Base-by-base conservation (phyloP, 1,284 basidiomycete species). In the Hymenochaete sp. region DNA sequence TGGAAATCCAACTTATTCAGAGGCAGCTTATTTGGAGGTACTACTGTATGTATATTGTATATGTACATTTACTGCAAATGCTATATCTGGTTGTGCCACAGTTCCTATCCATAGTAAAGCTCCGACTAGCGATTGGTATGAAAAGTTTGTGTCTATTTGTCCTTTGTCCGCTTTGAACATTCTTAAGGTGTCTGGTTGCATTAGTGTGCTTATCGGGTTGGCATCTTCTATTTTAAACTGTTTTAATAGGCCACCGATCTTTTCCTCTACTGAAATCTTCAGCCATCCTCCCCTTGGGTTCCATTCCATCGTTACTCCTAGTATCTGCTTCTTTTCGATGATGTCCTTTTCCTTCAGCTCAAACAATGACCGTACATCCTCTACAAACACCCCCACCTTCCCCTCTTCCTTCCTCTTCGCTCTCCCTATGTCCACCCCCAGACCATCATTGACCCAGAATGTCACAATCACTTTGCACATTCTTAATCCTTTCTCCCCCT, bases 21-120 rank as follows among this genome's bases (percentile, higher is more conserved):
- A n/a, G n/a, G n/a, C n/a, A n/a, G n/a, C n/a, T n/a, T n/a, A n/a
- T n/a, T n/a, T n/a, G n/a, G n/a, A n/a, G n/a, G n/a, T n/a, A n/a
- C n/a, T n/a, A n/a, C n/a, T n/a, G n/a, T n/a, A n/a, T n/a, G n/a
- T n/a, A n/a, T n/a, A n/a, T n/a, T n/a, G n/a, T n/a, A n/a, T n/a
- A n/a, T n/a, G 54, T 0, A 58, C 36, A 13, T 57, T 54, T 2
- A 64, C 58, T 0, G 62, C 51, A 35, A 53, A 62, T 0, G 59
- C 49, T 5, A 67, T 42, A 36, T 68, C 59, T 1, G 61, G 60
- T 2, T 60, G 49, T 0, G 60, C 60, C 0, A 53, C 59, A 1
- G 59, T 54, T 9, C 56, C 55, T 1, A 55, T 55, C 42, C 59
- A 67, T 51, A 62, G 62, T 0, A 67, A 31, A 0, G 52, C 55